A percentile compares a stretch with the other conserved stretches of the same genome.
These are phyloP conservation scores for Colletotrichum salicis DNA, from an alignment of 2,329 filamentous ascomycete genomes.

Conservation along the genomic window DNA sequence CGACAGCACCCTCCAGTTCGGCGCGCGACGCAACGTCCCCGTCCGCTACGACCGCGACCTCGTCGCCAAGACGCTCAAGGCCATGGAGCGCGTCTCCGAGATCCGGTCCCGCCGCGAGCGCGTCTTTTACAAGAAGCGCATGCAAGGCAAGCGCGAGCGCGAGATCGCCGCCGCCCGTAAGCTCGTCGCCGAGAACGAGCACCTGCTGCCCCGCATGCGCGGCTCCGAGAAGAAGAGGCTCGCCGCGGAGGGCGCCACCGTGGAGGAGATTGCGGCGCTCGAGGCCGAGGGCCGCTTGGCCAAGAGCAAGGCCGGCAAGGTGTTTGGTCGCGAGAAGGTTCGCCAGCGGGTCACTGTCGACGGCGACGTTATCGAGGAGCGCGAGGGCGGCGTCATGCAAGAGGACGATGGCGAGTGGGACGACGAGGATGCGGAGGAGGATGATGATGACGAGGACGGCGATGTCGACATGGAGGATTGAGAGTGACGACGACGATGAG, in stretches of 20 bases:
- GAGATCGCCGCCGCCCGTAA: slow-evolving; percentile 84
- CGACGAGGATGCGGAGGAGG: slow-evolving; percentile 35
- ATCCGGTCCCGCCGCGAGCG: slow-evolving; percentile 86
- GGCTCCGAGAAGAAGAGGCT: slow-evolving; percentile 70
- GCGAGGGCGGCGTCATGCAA: slow-evolving; percentile 35
- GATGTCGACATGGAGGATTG: slow-evolving; percentile 47
- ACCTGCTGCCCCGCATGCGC: slow-evolving; percentile 82
- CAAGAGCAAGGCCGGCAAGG: slow-evolving; percentile 46
- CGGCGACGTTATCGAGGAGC: slow-evolving; percentile 47
- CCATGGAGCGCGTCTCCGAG: slow-evolving; percentile 91
- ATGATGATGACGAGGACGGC: slow-evolving; percentile 41
- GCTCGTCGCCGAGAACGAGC: slow-evolving; percentile 90
- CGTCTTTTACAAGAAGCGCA: slow-evolving; percentile 92
- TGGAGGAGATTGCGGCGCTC: slow-evolving; percentile 61
- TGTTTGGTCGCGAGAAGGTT: slow-evolving; percentile 56
- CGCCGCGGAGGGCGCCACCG: slow-evolving; percentile 59
- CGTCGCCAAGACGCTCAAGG: slow-evolving; percentile 85
- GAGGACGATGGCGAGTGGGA: slow-evolving; percentile 36
- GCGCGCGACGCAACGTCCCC: slow-evolving; percentile 91
- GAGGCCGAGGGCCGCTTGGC: slow-evolving; percentile 48
- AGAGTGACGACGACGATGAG: neutral
- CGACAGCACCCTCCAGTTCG: slow-evolving; percentile 92
- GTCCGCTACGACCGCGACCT: slow-evolving; percentile 96
- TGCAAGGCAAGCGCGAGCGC: slow-evolving; percentile 88
- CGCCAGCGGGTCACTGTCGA: slow-evolving; percentile 50